phyloP scores from a whole-genome alignment of 768 basidiomycete genomes.

The Antrodiella citrinella region DNA sequence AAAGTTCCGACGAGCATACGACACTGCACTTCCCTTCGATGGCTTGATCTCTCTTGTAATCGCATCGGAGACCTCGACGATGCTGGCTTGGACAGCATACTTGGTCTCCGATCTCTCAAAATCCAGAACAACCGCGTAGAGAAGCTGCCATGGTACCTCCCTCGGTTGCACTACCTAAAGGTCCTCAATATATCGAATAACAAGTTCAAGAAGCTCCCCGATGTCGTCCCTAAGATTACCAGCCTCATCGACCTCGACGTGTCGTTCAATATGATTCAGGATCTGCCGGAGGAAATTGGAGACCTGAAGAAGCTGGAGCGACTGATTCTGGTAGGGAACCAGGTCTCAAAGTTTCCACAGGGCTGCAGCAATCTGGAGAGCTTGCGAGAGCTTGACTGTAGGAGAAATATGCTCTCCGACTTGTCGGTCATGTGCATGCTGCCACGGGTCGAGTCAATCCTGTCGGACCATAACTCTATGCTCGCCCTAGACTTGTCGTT shows the following conservation, averaged over 20 bases:
- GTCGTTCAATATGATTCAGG: slow-evolving; percentile 86
- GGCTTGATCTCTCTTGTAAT: slow-evolving; percentile 88
- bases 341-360: slow-evolving; percentile 62
- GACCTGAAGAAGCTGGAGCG: slow-evolving; percentile 58
- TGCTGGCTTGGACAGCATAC: slow-evolving; percentile 71
- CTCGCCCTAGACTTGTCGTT: slow-evolving; percentile 74
- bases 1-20: slow-evolving; percentile 81
- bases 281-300: slow-evolving; percentile 76
- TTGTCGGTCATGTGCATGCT: slow-evolving; percentile 60
- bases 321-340: slow-evolving; percentile 82
- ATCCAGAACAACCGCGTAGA: slow-evolving; percentile 91
- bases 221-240: slow-evolving; percentile 63
- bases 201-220: slow-evolving; percentile 72
- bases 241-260: slow-evolving; percentile 82
- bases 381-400: slow-evolving; percentile 70
- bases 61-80: slow-evolving; percentile 85
- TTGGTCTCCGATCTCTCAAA: slow-evolving; percentile 56
- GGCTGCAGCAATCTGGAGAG: slow-evolving; percentile 46
- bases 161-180: slow-evolving; percentile 58
- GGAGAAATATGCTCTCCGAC: slow-evolving; percentile 78
- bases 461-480: slow-evolving; percentile 78
- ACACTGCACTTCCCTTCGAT: slow-evolving; percentile 61
- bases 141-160: slow-evolving; percentile 79
- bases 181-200: slow-evolving; percentile 94
- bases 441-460: slow-evolving; percentile 57